Base-by-base conservation (phyloP, 257 asterid genomes). In the Gentiana straminea region DNA sequence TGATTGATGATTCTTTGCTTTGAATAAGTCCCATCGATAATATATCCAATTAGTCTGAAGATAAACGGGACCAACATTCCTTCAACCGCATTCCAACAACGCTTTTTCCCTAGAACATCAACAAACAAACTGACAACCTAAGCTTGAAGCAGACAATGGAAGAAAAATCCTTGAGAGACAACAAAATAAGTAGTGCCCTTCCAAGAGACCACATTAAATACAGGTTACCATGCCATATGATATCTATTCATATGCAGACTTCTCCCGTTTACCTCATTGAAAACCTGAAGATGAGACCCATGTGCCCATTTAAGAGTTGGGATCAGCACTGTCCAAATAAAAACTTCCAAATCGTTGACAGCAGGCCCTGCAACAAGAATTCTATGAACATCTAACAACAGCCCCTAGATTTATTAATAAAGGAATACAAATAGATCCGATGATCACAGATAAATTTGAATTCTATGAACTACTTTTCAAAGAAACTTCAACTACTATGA, bases 21-120 rank as follows among this genome's bases (percentile, higher is more conserved):
- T 74, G 76, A 60, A 32, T 66, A 71, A 77, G 72, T 62, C 89
- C 91, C 78, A 83, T 69, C 50, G 97, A 85, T 55, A 75, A 67
- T 15, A 15, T 15, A 15, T 60, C 92, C 86, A 54, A 89, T 68
- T 51, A 82, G 78, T 76, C 92, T 75, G 68, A 89, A 79, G 68
- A 89, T 64, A 59, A 83, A 81, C 13, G 91, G 97, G 69, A 81
- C 78, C 71, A 83, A 51, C 54, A 83, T 79, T 54, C 47, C 76
- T 70, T 78, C 96, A 67, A 88, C 75, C 59, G 80, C 80, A 52
- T 41, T 78, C 96, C 96, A 88, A 70, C 78, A 75, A 64, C 77
- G 77, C 73, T 85, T 83, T 65, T 77, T 83, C 57, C 57, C 56
- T 60, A 88, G 77, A 64, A 73, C 82, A 65, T 74, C 75, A 69